A percentile compares a stretch with the other conserved stretches of the same genome.
Evolutionary conservation across 257 asterid genomes (phyloP).

Genomic region (Lycium ferocissimum): DNA sequence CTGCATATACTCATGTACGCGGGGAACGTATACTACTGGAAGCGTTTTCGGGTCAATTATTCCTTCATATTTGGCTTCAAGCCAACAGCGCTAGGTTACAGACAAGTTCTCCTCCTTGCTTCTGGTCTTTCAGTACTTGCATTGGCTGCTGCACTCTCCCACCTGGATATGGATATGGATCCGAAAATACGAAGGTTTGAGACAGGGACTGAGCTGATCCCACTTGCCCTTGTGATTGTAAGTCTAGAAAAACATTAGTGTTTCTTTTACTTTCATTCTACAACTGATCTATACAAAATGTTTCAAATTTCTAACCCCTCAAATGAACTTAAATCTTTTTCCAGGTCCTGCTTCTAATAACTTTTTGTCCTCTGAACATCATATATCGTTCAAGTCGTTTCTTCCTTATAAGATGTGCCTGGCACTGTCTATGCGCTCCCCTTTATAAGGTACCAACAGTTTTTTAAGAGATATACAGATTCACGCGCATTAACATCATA

Average conservation of each 20-base stretch:
- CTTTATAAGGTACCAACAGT: conserved; percentile 70
- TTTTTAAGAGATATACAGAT: neutral
- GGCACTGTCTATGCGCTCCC: conserved; percentile 85
- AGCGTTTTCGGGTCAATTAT: conserved; percentile 70
- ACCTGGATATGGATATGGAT: conserved; percentile 88
- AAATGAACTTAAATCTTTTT: neutral
- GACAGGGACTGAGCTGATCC: conserved; percentile 66
- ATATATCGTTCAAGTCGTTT: conserved; percentile 78
- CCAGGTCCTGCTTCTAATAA: conserved; percentile 62
- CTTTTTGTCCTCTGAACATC: conserved; percentile 74
- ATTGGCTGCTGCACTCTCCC: conserved; percentile 65
- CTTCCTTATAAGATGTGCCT: conserved; percentile 59
- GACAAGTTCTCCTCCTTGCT: conserved; percentile 75
- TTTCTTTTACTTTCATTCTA: neutral
- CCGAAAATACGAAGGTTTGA: conserved; percentile 45
- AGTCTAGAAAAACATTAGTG: conserved; percentile 35
- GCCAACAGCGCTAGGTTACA: conserved; percentile 73
- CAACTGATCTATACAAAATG: neutral
- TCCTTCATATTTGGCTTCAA: conserved; percentile 76
- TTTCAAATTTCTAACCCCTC: neutral
- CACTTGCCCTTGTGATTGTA: conserved; percentile 63
- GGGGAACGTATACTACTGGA: conserved; percentile 69
- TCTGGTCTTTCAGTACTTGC: conserved; percentile 75
- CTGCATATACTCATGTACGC: conserved; percentile 83
- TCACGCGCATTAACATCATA: neutral